These are phyloP conservation scores for Delitschia confertaspora DNA, from an alignment of 495 filamentous ascomycete species.

Conservation along the genomic window DNA sequence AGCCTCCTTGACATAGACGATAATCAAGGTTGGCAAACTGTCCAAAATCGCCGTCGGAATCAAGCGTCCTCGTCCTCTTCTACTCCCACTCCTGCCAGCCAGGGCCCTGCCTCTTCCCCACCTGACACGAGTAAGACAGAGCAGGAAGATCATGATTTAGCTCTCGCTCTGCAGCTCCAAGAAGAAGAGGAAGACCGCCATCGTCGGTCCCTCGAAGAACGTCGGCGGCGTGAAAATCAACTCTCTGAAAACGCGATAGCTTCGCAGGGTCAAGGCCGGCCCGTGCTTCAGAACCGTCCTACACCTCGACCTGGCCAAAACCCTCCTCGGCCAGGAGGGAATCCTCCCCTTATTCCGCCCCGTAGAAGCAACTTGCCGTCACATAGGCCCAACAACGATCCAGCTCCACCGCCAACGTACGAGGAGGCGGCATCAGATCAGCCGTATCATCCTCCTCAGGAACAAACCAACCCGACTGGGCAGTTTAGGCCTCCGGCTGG, in stretches of 20 bases:
- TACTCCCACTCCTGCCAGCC: constrained; percentile 2
- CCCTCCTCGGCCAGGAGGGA: too few relatives aligned
- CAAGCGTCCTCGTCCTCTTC: constrained; percentile 14
- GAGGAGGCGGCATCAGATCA: constrained; percentile 63
- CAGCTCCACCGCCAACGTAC: constrained; percentile 68
- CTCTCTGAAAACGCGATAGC: constrained; percentile 50
- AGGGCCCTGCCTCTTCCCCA: constrained; percentile 10
- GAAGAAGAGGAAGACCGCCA: constrained; percentile 72
- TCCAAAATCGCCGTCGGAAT: constrained; percentile 6
- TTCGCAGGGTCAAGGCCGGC: constrained; percentile 36
- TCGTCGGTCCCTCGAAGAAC: constrained; percentile 37
- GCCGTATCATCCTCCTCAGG: constrained; percentile 53
- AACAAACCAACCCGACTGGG: constrained; percentile 49
- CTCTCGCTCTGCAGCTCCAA: constrained; percentile 69
- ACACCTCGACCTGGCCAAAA: constrained; percentile 10
- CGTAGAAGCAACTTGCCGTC: constrained; percentile 26
- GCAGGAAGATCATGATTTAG: constrained; percentile 71
- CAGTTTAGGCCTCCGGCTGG: constrained; percentile 18
- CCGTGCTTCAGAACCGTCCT: constrained; percentile 19
- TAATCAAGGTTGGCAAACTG: constrained; percentile 37
- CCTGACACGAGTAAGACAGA: constrained; percentile 34
- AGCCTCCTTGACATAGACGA: constrained; percentile 28
- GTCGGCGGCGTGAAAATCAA: constrained; percentile 37
- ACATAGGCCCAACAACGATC: constrained; percentile 24
- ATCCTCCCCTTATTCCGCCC: constrained; percentile 34